phyloP scores from a whole-genome alignment of 441 rosid genomes.

The Adansonia madagascariensis region DNA sequence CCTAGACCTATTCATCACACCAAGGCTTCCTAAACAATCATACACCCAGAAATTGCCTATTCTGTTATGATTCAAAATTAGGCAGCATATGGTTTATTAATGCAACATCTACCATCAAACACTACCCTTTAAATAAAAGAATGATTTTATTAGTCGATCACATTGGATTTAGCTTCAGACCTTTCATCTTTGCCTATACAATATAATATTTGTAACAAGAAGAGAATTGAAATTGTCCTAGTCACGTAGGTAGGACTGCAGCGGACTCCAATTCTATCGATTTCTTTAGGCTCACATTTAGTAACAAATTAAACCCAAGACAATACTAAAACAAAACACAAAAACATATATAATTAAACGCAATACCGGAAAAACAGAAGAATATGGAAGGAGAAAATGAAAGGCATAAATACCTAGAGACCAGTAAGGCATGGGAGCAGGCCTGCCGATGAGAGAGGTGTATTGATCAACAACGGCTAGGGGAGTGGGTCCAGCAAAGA shows the following conservation, averaged over 20 bases:
- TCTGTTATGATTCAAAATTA: not conserved
- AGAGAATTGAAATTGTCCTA: not conserved
- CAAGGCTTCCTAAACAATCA: not conserved
- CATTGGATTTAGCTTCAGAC: not conserved
- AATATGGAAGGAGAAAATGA: not conserved
- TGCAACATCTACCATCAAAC: constrained; percentile 8
- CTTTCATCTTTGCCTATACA: not conserved
- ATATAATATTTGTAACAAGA: not conserved
- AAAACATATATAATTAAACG: not conserved
- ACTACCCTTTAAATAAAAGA: not conserved
- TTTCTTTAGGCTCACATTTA: not conserved
- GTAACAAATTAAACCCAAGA: not conserved
- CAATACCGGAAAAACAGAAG: not conserved
- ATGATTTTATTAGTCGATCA: not conserved
- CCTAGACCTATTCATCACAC: not conserved
- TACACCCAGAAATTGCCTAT: not conserved
- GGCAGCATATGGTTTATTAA: not conserved
- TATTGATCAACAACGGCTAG: constrained; percentile 85
- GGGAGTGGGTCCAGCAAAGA: constrained; percentile 84
- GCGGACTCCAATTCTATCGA: not conserved
- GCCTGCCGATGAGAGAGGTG: constrained; percentile 78
- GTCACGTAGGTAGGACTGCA: not conserved
- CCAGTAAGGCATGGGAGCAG: constrained; percentile 99
- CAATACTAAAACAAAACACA: not conserved
- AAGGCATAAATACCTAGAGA: constrained; percentile 60